Base-by-base conservation (phyloP, 2,329 filamentous ascomycete genomes). In the Didymella glomerata region DNA sequence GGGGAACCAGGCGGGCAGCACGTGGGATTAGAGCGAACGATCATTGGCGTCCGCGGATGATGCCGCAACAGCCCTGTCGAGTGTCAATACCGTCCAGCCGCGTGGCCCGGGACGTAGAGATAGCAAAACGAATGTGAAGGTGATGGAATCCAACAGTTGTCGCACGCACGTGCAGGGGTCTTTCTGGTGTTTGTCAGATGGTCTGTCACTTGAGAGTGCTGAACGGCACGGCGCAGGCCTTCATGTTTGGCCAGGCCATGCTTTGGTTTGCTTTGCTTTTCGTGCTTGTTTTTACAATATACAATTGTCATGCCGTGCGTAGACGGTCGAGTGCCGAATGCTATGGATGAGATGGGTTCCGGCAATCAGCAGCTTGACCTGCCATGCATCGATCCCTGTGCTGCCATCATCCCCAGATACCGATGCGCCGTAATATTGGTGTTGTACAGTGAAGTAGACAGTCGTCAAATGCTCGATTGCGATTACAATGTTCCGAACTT, bases 401-500 rank as follows among this genome's bases (percentile, higher is more conserved):
- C 60, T 53, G 46, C 52, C 46, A 48, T 54, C 54, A 60, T 59
- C 47, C 38, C 60, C 62, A 56, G 59, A 64, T 65, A 62, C 60
- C 60, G 55, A 60, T 71, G 67, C 71, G 71, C 72, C 71, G 65
- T 46, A 67, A 63, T 56, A 61, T 54, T 68, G 52, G 54, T 76
- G 68, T 68, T 71, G 60, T 76, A 76, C 73, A 76, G 52, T 56
- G 64, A 57, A 62, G 58, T 48, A 54, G 51, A 56, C 50, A 55
- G 52, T 66, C 63, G 62, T 67, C 25, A 54, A 24, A 50, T 57
- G 48, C 44, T 60, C 62, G 50, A 63, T 49, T 51, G 25, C 48
- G 16, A 28, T 45, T n/a, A 16, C 42, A n/a, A 45, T n/a, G 22
- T 4, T 42, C 42, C 20, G 13, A n/a, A 46, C 54, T 65, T 74